These are phyloP conservation scores for Euclidium syriacum DNA, from an alignment of 345 rosid species.

Conservation along the genomic window DNA sequence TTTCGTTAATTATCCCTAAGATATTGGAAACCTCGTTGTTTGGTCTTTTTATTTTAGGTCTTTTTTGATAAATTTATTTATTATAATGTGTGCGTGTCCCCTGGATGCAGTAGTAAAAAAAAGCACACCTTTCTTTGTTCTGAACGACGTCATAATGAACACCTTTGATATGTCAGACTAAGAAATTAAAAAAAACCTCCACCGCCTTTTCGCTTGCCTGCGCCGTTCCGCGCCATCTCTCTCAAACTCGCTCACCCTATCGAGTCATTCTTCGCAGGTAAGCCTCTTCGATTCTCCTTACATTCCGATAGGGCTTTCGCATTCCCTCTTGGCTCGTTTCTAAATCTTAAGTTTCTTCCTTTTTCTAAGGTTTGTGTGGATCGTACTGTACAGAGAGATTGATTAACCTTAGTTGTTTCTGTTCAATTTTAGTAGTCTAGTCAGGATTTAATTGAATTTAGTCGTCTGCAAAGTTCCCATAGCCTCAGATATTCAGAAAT, in stretches of 20 bases:
- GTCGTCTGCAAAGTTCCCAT: neutral
- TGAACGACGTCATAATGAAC: neutral
- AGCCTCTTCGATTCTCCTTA: neutral
- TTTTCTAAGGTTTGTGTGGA: neutral
- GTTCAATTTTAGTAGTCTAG: neutral
- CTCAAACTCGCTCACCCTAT: neutral
- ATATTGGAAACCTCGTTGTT: too few species aligned
- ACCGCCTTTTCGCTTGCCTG: neutral
- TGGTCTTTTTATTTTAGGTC: too few species aligned
- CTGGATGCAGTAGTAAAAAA: too few species aligned
- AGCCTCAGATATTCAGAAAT: neutral
- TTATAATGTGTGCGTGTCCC: too few species aligned
- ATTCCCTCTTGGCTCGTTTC: neutral
- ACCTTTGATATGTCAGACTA: neutral
- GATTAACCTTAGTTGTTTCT: neutral
- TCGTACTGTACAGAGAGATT: neutral
- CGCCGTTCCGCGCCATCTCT: conserved; percentile 11
- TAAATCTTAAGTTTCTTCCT: neutral
- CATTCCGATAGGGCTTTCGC: neutral
- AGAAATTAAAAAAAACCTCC: conserved; percentile 12
- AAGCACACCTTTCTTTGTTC: neutral
- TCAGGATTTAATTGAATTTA: neutral
- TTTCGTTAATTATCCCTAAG: too few species aligned
- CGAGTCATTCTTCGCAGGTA: conserved; percentile 5
- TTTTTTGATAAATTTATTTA: too few species aligned